phyloP scores from a whole-genome alignment of 169 alveolate species.

The Theileria annulata region DNA sequence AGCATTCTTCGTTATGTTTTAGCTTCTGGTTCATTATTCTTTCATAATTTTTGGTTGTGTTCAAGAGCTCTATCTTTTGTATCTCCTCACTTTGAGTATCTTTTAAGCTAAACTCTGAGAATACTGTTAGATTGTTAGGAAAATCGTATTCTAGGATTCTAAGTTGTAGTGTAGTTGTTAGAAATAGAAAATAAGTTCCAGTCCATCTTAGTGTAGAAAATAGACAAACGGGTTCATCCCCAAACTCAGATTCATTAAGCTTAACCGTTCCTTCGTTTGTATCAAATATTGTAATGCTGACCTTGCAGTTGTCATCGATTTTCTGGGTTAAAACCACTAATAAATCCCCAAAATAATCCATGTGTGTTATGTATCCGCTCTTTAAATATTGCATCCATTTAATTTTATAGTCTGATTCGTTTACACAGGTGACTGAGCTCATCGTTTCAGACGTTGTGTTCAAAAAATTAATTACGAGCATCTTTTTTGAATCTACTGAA shows the following conservation, averaged over 20 bases:
- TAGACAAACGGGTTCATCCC: not conserved
- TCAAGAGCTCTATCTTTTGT: not conserved
- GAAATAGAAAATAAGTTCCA: not conserved
- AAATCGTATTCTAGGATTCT: not conserved
- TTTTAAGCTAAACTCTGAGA: not conserved
- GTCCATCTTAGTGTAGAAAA: not conserved
- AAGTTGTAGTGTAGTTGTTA: not conserved
- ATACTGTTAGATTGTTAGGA: not conserved
- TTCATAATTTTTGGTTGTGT: not conserved
- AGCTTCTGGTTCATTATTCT: not conserved
- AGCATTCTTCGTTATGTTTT: not conserved
- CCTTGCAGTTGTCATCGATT: not conserved
- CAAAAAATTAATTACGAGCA: conserved; percentile 4
- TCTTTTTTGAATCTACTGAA: not conserved
- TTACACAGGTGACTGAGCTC: not conserved
- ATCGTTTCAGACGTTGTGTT: not conserved
- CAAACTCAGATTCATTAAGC: not conserved
- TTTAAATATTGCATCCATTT: conserved; percentile 36
- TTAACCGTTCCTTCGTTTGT: not conserved
- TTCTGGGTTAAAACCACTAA: conserved; percentile 33
- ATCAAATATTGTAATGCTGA: not conserved
- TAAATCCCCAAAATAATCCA: conserved; percentile 10
- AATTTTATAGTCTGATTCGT: not conserved
- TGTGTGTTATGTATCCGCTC: conserved; percentile 48
- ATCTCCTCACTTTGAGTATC: not conserved